Evolutionary conservation across 2,329 filamentous ascomycete species (phyloP), one percentile per base, ranked within the genome.

Genomic region (Fusarium nurragi): DNA sequence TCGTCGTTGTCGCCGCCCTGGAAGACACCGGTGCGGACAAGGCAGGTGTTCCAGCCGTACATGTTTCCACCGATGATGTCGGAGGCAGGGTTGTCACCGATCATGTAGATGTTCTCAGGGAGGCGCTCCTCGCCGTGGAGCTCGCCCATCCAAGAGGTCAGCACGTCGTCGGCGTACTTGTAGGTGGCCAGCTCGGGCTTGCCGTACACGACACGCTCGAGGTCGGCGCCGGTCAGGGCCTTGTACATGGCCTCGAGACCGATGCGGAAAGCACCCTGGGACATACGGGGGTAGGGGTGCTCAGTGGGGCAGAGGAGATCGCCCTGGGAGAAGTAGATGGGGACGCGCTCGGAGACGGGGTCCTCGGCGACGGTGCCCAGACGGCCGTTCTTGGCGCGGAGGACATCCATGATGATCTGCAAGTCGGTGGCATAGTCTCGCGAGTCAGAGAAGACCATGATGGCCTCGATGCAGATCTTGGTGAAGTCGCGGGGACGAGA

Each of bases 401-500:
- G 80, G 12, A 96, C 78, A 75, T 97, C 94, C 54, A 89, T 73
- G 57, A 97, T 89, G 71, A 97, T 81, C 74, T 94, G 90, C 13
- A 87, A 86, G 75, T 97, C 93, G 16, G 96, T 84, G 1, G 90
- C 93, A 92, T 94, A 97, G 81, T 97, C 93, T 57, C 94, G 87
- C 4, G 94, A 93, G 76, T 97, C 94, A 74, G 95, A 95, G 82
- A 93, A 97, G 14, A 97, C 90, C 74, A 97, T 90, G 30, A 97
- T 86, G 11, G 92, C 93, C 71, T 95, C 92, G 66, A 97, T 89
- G 70, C 91, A 92, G 50, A 93, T 83, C 80, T 91, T 87, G 74
- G 81, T 84, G 79, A 92, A 92, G 79, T 93, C 90, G 36, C 88
- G 86, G 14, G 90, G 89, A 44, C 85, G 85, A 38, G 89, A 90